Conservation (phyloP, 2,329 filamentous ascomycete species). For the Apiospora hydei region DNA sequence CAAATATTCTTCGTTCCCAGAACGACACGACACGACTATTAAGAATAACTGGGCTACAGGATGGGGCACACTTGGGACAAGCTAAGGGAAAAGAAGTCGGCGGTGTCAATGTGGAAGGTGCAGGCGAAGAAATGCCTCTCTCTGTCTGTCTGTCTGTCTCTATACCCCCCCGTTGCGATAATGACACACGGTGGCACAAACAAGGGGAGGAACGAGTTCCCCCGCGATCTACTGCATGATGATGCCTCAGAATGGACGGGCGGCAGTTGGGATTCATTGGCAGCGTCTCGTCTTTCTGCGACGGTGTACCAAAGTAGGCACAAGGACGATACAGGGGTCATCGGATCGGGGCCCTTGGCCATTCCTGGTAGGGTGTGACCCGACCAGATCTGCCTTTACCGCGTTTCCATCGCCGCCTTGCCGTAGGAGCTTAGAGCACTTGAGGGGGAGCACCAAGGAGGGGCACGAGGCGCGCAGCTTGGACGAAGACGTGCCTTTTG, state of each 20-base stretch:
- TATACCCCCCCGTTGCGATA: neutral
- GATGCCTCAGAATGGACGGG: neutral
- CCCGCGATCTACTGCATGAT: slow-evolving; percentile 12
- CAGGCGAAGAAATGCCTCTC: slow-evolving; percentile 14
- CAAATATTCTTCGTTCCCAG: slow-evolving; percentile 1
- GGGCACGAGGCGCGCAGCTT: neutral
- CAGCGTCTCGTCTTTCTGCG: neutral
- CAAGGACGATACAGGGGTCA: slow-evolving; percentile 8
- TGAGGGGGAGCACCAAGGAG: neutral
- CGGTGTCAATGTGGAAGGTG: neutral
- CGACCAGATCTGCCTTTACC: slow-evolving; percentile 16
- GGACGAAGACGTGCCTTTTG: neutral
- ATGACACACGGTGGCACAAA: slow-evolving; percentile 5
- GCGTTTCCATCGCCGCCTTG: slow-evolving; percentile 6
- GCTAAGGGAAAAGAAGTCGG: neutral
- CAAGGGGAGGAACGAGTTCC: neutral
- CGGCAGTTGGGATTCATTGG: slow-evolving; percentile 14
- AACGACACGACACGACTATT: neutral
- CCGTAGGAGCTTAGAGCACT: neutral
- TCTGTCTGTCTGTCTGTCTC: neutral
- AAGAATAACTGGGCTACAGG: slow-evolving; percentile 15
- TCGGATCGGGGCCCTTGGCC: neutral
- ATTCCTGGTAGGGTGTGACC: slow-evolving; percentile 6
- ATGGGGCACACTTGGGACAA: slow-evolving; percentile 11
- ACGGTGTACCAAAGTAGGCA: slow-evolving; percentile 7